Conservation (phyloP, 2,329 filamentous ascomycete species). For the Epichloe hybrida region DNA sequence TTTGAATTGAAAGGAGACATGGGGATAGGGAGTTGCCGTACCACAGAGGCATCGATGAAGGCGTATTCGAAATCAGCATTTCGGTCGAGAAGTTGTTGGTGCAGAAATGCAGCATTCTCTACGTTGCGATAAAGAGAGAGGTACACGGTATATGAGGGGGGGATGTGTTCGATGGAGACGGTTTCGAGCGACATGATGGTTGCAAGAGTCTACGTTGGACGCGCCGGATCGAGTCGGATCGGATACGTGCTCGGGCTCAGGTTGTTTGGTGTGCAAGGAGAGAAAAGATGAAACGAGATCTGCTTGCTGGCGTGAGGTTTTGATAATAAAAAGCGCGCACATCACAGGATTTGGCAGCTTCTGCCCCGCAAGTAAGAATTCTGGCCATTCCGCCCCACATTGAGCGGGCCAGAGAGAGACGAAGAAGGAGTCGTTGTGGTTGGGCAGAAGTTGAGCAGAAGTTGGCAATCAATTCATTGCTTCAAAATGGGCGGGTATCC, state of each 20-base stretch:
- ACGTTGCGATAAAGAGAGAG: slow-evolving; percentile 64
- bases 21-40: slow-evolving; percentile 26
- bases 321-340: neutral
- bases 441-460: too few species aligned
- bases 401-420: neutral
- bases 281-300: neutral
- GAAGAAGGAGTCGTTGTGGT: too few species aligned
- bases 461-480: neutral
- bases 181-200: slow-evolving; percentile 38
- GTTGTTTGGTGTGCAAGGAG: neutral
- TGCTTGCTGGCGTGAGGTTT: neutral
- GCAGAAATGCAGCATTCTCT: slow-evolving; percentile 62
- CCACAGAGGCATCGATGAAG: slow-evolving; percentile 73
- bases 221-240: neutral
- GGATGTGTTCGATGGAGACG: slow-evolving; percentile 63
- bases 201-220: neutral
- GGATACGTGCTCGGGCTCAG: neutral
- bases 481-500: too few species aligned
- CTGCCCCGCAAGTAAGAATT: slow-evolving; percentile 1
- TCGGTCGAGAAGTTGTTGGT: slow-evolving; percentile 70
- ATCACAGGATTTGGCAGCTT: slow-evolving; percentile 1
- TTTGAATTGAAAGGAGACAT: too few species aligned
- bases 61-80: slow-evolving; percentile 87
- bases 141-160: slow-evolving; percentile 52
- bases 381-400: slow-evolving; percentile 2